Conservation (phyloP, 805 yeast species). For the Starmerella powellii region DNA sequence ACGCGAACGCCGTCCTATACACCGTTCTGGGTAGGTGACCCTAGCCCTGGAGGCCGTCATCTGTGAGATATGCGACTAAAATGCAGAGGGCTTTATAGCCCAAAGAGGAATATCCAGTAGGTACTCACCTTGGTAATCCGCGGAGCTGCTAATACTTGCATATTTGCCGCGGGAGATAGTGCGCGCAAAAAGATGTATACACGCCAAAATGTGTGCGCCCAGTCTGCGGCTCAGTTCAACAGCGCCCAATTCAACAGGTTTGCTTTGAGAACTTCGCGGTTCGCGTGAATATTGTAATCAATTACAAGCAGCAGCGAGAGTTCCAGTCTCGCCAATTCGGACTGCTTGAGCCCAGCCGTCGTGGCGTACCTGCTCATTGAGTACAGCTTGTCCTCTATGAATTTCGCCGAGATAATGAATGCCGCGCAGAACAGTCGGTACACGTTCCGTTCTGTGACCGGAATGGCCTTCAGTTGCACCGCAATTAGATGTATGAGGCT, state of each 20-base stretch:
- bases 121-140: no score
- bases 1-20: no score
- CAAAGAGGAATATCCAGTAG: no score
- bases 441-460: conserved; percentile 30
- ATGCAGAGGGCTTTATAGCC: no score
- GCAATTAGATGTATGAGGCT: conserved; percentile 29
- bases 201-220: no score
- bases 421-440: conserved; percentile 38
- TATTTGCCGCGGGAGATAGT: no score
- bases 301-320: conserved; percentile 39
- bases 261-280: conserved; percentile 19
- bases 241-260: conserved; percentile 8
- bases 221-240: no score
- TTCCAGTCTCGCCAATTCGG: conserved; percentile 40
- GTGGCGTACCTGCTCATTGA: conserved; percentile 38
- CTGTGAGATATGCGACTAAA: no score
- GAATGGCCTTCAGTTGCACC: conserved; percentile 25
- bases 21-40: no score
- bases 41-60: no score
- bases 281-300: conserved; percentile 40
- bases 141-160: no score
- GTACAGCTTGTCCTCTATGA: conserved; percentile 38
- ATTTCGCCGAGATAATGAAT: conserved; percentile 36
- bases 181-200: no score
- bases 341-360: conserved; percentile 36